Conservation (phyloP, 768 basidiomycete genomes). For the Suillus brevipes region DNA sequence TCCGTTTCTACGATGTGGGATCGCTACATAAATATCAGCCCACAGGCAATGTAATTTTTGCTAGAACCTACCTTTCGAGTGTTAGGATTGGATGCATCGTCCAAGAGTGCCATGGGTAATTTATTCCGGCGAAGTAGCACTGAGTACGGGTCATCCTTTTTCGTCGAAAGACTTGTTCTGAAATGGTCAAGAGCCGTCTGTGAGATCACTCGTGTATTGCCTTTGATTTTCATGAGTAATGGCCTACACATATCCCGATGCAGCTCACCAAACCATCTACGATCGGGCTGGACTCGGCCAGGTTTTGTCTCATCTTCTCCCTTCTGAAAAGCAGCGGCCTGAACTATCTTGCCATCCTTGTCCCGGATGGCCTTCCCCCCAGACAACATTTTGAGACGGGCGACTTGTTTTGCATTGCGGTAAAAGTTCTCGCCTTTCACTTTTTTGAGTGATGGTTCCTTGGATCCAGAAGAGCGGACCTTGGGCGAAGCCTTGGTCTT, state of each 20-base stretch:
- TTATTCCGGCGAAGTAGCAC: slow-evolving; percentile 93
- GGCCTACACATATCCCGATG: not conserved
- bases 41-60: not conserved
- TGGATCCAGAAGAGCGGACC: slow-evolving; percentile 44
- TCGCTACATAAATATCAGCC: slow-evolving; percentile 46
- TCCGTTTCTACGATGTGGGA: slow-evolving; percentile 96
- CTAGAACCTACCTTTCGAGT: slow-evolving; percentile 60
- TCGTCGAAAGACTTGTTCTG: slow-evolving; percentile 79
- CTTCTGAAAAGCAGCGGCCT: slow-evolving; percentile 95
- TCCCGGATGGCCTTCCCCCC: slow-evolving; percentile 91
- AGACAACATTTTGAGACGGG: slow-evolving; percentile 86
- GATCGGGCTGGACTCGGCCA: slow-evolving; percentile 91
- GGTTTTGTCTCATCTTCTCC: slow-evolving; percentile 89
- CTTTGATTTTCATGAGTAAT: slow-evolving; percentile 38
- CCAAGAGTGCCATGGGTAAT: slow-evolving; percentile 93
- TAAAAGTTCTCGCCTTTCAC: slow-evolving; percentile 98
- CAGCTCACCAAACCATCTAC: slow-evolving; percentile 88
- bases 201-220: slow-evolving; percentile 98
- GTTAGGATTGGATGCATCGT: slow-evolving; percentile 83
- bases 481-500: slow-evolving; percentile 34
- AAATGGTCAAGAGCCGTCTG: slow-evolving; percentile 97
- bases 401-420: slow-evolving; percentile 88
- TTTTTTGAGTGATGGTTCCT: slow-evolving; percentile 58
- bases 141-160: slow-evolving; percentile 93
- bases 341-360: slow-evolving; percentile 86